These are phyloP conservation scores for Rhizopogon parksii DNA, from an alignment of 1,284 basidiomycete genomes.

Conservation along the genomic window DNA sequence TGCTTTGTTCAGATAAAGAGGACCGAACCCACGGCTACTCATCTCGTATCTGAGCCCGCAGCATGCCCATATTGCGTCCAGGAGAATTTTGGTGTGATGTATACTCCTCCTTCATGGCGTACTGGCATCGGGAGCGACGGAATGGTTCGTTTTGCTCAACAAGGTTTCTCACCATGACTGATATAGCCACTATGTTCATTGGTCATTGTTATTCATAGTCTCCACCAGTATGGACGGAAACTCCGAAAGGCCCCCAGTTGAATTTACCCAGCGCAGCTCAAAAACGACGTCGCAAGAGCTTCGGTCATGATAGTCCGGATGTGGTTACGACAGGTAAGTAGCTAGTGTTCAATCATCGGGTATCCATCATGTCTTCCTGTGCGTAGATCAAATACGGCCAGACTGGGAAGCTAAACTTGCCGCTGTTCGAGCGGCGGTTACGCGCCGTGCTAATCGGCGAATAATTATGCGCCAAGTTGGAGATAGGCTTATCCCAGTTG, in stretches of 20 bases:
- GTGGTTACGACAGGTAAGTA: slow-evolving; percentile 81
- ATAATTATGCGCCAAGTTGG: slow-evolving; percentile 99
- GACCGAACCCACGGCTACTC: slow-evolving; percentile 86
- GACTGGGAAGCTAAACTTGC: slow-evolving; percentile 94
- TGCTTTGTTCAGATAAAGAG: slow-evolving; percentile 99
- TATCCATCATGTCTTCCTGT: slow-evolving; percentile 5
- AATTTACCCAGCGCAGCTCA: slow-evolving; percentile 38
- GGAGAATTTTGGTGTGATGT: slow-evolving; percentile 92
- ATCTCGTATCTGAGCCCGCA: slow-evolving; percentile 89
- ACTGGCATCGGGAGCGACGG: slow-evolving; percentile 67
- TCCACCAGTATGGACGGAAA: slow-evolving; percentile 43
- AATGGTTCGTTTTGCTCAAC: slow-evolving; percentile 37
- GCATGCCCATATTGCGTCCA: slow-evolving; percentile 97
- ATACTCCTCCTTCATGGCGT: slow-evolving; percentile 77
- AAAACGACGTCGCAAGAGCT: slow-evolving; percentile 73
- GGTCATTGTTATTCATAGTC: slow-evolving; percentile 19
- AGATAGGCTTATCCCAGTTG: slow-evolving; percentile 93
- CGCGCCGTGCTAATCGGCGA: slow-evolving; percentile 85
- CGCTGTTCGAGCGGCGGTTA: slow-evolving; percentile 80
- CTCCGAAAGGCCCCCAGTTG: slow-evolving; percentile 38
- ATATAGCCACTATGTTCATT: slow-evolving; percentile 8
- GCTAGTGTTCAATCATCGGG: slow-evolving; percentile 4
- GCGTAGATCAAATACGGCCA: slow-evolving; percentile 81
- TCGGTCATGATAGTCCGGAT: slow-evolving; percentile 69
- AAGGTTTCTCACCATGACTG: slow-evolving; percentile 4